phyloP scores from a whole-genome alignment of 176 grass and related monocot genomes.

The Oryza officinalis region DNA sequence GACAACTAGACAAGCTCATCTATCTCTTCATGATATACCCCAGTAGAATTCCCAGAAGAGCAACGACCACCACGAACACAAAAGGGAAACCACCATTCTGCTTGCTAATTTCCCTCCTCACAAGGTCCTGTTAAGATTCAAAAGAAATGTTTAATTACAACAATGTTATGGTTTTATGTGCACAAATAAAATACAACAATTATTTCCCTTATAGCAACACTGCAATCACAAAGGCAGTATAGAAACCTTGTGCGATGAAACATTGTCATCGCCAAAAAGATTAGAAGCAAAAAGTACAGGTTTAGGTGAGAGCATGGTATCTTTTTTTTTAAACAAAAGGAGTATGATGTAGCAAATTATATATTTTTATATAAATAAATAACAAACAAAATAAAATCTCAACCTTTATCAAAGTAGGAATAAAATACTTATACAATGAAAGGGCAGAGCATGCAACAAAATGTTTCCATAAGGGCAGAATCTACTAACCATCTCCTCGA shows the following conservation, averaged over 20 bases:
- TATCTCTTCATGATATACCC: conserved; percentile 68
- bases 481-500: conserved; percentile 71
- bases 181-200: conserved; percentile 10
- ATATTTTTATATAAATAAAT: background rate
- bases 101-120: conserved; percentile 72
- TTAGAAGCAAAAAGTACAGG: background rate
- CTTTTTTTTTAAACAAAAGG: background rate
- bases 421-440: background rate
- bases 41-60: conserved; percentile 76
- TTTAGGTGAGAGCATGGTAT: background rate
- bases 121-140: conserved; percentile 52
- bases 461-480: conserved; percentile 24
- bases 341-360: background rate
- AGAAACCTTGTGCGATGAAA: background rate
- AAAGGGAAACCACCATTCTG: conserved; percentile 63
- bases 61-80: conserved; percentile 55
- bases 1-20: conserved; percentile 17
- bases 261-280: background rate
- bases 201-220: background rate
- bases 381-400: background rate
- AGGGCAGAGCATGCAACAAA: background rate
- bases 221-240: background rate
- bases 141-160: conserved; percentile 20
- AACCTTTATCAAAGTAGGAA: background rate
- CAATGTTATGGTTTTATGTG: background rate